Percentiles rank a stretch among this genome's conserved stretches.
phyloP scores from a whole-genome alignment of 2,329 filamentous ascomycete genomes.

The Chrysosphaeria jannelii region DNA sequence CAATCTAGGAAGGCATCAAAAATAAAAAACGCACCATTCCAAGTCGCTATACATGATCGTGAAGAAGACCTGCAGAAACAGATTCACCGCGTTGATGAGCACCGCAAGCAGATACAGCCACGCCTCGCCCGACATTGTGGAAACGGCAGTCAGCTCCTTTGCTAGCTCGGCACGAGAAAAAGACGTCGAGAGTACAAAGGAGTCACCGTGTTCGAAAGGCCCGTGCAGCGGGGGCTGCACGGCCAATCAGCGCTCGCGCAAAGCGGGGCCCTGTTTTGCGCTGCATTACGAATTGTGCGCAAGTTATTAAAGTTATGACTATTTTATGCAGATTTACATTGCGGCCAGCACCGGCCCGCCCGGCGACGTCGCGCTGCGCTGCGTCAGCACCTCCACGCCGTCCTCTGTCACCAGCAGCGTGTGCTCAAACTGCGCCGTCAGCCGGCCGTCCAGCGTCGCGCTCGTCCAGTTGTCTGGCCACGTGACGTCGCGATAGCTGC shows the following conservation, averaged over 20 bases:
- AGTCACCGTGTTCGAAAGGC: no score
- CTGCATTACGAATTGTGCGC: no score
- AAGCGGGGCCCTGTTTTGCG: no score
- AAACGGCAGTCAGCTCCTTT: no score
- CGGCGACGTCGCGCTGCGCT: conserved; percentile 38
- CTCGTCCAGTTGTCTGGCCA: conserved; percentile 99
- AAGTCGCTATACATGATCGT: conserved; percentile 99
- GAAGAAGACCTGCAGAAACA: conserved; percentile 99
- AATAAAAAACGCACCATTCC: conserved; percentile 36
- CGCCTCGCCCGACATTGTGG: conserved; percentile 81
- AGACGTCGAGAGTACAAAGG: no score
- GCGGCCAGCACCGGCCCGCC: conserved; percentile 43
- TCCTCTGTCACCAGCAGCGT: conserved; percentile 60
- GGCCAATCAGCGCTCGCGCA: no score
- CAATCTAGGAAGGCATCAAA: neutral
- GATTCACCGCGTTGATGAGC: conserved; percentile 97
- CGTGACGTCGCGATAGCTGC: conserved; percentile 71
- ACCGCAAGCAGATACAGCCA: conserved; percentile 96
- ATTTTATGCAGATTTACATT: no score
- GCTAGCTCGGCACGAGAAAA: no score
- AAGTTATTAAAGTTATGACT: no score
- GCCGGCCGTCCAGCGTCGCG: conserved; percentile 64
- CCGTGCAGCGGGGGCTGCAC: no score
- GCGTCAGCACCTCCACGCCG: conserved; percentile 59
- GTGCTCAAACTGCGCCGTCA: conserved; percentile 83